A percentile compares a stretch with the other conserved stretches of the same genome.
phyloP scores from a whole-genome alignment of 2,329 filamentous ascomycete genomes.

The Fusarium nelsonii region DNA sequence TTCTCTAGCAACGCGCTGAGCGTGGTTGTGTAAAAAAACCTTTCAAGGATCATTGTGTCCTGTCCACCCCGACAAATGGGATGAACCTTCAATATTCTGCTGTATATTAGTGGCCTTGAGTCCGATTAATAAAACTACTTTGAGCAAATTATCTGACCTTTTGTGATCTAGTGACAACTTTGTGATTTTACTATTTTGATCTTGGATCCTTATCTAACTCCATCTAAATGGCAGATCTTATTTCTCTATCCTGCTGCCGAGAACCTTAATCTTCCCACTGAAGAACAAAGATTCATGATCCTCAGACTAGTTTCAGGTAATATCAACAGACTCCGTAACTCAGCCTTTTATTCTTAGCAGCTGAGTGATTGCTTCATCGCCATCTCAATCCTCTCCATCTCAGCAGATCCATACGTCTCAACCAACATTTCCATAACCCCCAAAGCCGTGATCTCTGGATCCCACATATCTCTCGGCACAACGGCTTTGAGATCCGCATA shows the following conservation, averaged over 20 bases:
- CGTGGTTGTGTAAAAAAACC: slow-evolving; percentile 34
- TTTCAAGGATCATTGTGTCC: slow-evolving; percentile 32
- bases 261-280: too few species aligned
- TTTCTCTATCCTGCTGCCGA: too few species aligned
- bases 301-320: too few species aligned
- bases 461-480: slow-evolving; percentile 12
- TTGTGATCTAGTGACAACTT: not conserved
- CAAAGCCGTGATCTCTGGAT: slow-evolving; percentile 9
- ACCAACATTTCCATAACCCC: slow-evolving; percentile 12
- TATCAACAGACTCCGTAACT: too few species aligned
- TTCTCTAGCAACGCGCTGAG: slow-evolving; percentile 25
- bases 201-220: too few species aligned
- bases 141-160: not conserved
- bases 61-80: slow-evolving; percentile 18
- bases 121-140: slow-evolving; percentile 32
- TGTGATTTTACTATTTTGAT: too few species aligned
- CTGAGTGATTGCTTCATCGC: not conserved
- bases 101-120: slow-evolving; percentile 48
- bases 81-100: slow-evolving; percentile 46
- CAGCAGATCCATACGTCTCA: slow-evolving; percentile 6
- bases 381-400: not conserved
- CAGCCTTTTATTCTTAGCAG: too few species aligned
- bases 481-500: slow-evolving; percentile 1
- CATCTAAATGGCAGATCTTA: too few species aligned
- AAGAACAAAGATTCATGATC: too few species aligned